Percentiles rank a stretch among this genome's conserved stretches.
These are phyloP conservation scores for Xylariaceae sp. DNA, from an alignment of 2,329 filamentous ascomycete species.

Conservation along the genomic window DNA sequence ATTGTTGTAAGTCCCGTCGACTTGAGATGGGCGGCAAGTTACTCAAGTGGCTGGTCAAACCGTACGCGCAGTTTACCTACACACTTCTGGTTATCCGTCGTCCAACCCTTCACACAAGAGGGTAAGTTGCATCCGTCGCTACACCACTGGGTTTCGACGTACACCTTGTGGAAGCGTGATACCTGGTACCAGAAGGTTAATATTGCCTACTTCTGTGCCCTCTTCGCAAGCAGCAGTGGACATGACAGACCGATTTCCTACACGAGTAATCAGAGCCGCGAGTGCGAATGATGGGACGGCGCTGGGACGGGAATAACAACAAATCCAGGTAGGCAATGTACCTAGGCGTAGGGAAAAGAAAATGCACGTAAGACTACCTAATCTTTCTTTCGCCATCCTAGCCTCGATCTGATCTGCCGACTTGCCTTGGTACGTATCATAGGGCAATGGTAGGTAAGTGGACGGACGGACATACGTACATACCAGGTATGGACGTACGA, in stretches of 20 bases:
- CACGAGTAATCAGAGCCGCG: too few species aligned
- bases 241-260: too few species aligned
- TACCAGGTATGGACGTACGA: not conserved
- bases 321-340: too few species aligned
- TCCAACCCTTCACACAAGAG: not conserved
- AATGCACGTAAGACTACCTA: not conserved
- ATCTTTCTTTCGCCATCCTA: not conserved
- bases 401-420: constrained; percentile 4
- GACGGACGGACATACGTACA: not conserved
- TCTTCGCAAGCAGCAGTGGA: too few species aligned
- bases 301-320: too few species aligned
- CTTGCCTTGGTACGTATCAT: not conserved
- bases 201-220: too few species aligned
- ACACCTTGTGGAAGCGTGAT: not conserved
- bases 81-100: not conserved
- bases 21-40: too few species aligned
- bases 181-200: not conserved
- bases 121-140: not conserved
- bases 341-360: not conserved
- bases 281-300: too few species aligned
- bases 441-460: not conserved
- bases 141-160: not conserved
- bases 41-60: too few species aligned
- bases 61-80: not conserved
- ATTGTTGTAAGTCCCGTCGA: too few species aligned